Percentiles rank a stretch among this genome's conserved stretches.
Evolutionary conservation across 306 rosid species (phyloP).

Genomic region (Styphnolobium japonicum): DNA sequence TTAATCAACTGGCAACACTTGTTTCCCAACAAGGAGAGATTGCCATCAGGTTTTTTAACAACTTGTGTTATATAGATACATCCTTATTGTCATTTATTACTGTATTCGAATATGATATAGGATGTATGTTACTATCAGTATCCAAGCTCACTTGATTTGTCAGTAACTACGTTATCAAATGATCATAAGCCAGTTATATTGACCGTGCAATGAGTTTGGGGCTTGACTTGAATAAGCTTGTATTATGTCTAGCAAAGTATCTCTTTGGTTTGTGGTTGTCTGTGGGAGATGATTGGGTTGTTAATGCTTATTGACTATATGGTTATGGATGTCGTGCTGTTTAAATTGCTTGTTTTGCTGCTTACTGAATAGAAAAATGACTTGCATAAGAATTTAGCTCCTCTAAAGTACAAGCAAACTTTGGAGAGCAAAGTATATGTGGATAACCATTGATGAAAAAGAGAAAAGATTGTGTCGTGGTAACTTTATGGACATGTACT

Average conservation of each 20-base stretch:
- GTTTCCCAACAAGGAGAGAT: constrained; percentile 97
- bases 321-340: neutral
- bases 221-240: constrained; percentile 9
- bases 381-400: neutral
- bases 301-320: neutral
- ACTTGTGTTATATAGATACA: neutral
- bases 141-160: neutral
- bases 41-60: constrained; percentile 91
- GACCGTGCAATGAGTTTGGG: neutral
- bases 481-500: neutral
- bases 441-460: neutral
- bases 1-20: constrained; percentile 91
- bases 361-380: neutral
- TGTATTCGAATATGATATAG: neutral
- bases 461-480: neutral
- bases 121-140: neutral
- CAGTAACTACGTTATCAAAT: neutral
- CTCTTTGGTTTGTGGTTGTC: constrained; percentile 6
- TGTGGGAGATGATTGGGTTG: constrained; percentile 12
- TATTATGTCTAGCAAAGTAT: neutral
- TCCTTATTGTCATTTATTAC: neutral
- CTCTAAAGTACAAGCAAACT: neutral
- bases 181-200: neutral
- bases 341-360: neutral
- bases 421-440: neutral